These are phyloP conservation scores for Candida labiduridarum DNA, from an alignment of 1,139 yeast genomes.

Conservation along the genomic window DNA sequence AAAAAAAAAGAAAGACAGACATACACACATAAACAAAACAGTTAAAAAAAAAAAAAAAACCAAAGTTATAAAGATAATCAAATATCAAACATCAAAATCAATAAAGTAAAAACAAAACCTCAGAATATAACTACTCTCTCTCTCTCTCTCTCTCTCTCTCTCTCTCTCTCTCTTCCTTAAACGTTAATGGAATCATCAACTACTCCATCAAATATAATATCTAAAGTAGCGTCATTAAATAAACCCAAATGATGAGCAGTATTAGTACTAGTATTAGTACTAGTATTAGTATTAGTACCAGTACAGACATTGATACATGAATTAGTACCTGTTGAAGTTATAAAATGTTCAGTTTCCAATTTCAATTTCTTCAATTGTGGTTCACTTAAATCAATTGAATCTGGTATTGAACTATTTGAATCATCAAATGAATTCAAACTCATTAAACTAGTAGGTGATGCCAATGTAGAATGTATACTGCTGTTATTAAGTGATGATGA, in stretches of 20 bases:
- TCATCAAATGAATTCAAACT: slow-evolving; percentile 33
- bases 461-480: slow-evolving; percentile 22
- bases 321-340: slow-evolving; percentile 1
- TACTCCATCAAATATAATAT: slow-evolving; percentile 32
- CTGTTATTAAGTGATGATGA: slow-evolving; percentile 11
- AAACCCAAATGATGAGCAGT: slow-evolving; percentile 10
- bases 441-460: slow-evolving; percentile 40
- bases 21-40: not conserved
- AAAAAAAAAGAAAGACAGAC: not conserved
- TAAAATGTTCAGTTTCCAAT: slow-evolving; percentile 6
- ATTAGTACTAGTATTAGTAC: too few species aligned
- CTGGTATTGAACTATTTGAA: slow-evolving; percentile 9
- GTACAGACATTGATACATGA: not conserved
- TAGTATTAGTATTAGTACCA: too few species aligned
- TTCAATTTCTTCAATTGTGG: slow-evolving; percentile 8
- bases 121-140: too few species aligned
- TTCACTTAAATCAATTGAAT: slow-evolving; percentile 11
- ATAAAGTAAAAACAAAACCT: too few species aligned
- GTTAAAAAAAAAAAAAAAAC: not conserved
- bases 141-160: too few species aligned
- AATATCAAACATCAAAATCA: too few species aligned
- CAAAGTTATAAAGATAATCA: not conserved
- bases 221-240: slow-evolving; percentile 20
- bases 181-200: slow-evolving; percentile 27
- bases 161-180: slow-evolving; percentile 5